Evolutionary conservation across 2,329 filamentous ascomycete species (phyloP).

Genomic region (Fonsecaea erecta): DNA sequence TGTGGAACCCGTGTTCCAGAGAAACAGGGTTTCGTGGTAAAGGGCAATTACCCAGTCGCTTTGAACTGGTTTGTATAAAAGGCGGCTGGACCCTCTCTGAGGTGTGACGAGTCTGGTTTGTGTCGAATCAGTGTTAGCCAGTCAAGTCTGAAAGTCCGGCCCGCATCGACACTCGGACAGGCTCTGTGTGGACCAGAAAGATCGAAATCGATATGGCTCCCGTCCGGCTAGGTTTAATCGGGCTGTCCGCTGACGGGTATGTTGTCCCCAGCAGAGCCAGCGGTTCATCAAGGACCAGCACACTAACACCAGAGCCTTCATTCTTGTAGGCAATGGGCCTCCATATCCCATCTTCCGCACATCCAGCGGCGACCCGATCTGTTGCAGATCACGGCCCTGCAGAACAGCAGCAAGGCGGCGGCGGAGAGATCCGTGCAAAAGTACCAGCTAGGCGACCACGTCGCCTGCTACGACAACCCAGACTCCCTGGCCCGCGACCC

Average conservation of each 20-base stretch:
- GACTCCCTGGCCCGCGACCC: constrained; percentile 51
- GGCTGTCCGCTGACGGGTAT: constrained; percentile 25
- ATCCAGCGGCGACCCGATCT: constrained; percentile 5
- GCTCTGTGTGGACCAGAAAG: background rate
- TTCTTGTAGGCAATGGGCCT: constrained; percentile 23
- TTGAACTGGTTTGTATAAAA: background rate
- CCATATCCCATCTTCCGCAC: constrained; percentile 20
- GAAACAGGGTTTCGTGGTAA: background rate
- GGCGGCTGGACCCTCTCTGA: background rate
- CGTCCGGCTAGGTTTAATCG: constrained; percentile 19
- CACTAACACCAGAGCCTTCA: background rate
- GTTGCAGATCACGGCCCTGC: constrained; percentile 22
- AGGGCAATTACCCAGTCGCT: background rate
- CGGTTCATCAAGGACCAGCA: background rate
- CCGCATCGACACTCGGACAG: background rate
- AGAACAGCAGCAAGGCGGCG: constrained; percentile 53
- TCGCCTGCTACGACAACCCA: constrained; percentile 55
- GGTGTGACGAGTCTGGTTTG: background rate
- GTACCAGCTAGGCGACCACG: constrained; percentile 49
- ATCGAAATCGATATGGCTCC: constrained; percentile 19
- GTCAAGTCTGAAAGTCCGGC: background rate
- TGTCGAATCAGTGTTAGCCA: background rate
- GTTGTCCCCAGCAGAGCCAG: background rate
- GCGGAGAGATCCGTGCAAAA: constrained; percentile 50
- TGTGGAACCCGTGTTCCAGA: too few species aligned